A percentile compares a stretch with the other conserved stretches of the same genome.
phyloP scores from a whole-genome alignment of 1,284 basidiomycete species.

The Ganoderma multipileum region DNA sequence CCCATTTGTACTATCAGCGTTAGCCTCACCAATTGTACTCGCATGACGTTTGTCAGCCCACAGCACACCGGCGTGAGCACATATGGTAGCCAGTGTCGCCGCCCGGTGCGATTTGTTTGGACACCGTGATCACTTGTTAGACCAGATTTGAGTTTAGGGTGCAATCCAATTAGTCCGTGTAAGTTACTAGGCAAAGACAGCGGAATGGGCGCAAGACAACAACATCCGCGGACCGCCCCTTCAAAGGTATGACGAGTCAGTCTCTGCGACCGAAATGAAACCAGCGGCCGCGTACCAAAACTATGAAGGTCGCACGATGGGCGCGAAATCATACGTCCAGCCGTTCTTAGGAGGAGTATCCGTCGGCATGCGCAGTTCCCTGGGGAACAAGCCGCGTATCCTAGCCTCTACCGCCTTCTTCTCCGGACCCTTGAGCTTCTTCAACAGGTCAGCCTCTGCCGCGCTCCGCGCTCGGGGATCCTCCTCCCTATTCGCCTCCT shows the following conservation, averaged over 20 bases:
- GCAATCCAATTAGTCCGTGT: slow-evolving; percentile 15
- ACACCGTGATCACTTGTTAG: slow-evolving; percentile 11
- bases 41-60: not conserved
- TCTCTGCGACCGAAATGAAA: not conserved
- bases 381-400: slow-evolving; percentile 84
- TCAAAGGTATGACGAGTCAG: slow-evolving; percentile 9
- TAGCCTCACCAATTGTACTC: slow-evolving; percentile 13
- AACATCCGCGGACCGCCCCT: not conserved
- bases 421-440: slow-evolving; percentile 70
- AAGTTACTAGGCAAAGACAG: slow-evolving; percentile 16
- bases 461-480: slow-evolving; percentile 71
- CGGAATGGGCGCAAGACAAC: slow-evolving; percentile 13
- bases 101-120: not conserved
- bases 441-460: slow-evolving; percentile 64
- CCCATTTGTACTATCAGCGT: slow-evolving; percentile 23
- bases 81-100: not conserved
- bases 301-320: slow-evolving; percentile 51
- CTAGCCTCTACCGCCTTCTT: slow-evolving; percentile 78
- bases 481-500: slow-evolving; percentile 78
- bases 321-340: slow-evolving; percentile 83
- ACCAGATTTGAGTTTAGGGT: slow-evolving; percentile 1
- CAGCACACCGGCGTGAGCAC: not conserved
- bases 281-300: slow-evolving; percentile 18
- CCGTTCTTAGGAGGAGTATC: slow-evolving; percentile 80
- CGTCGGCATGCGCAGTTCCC: slow-evolving; percentile 78